Conservation (phyloP, 305 asterid genomes). For the Fraxinus xanthoxyloides region DNA sequence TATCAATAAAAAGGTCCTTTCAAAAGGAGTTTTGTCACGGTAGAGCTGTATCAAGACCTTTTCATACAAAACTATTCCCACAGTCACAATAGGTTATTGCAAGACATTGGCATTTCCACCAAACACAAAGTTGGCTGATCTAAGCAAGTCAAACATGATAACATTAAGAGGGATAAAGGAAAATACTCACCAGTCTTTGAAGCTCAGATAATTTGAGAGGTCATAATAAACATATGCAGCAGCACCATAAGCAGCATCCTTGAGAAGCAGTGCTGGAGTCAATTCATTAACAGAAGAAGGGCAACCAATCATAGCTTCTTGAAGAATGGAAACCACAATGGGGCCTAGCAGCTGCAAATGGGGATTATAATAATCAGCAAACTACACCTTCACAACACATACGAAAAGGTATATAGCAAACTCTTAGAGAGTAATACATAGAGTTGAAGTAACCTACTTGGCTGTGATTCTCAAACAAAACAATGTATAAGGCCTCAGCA, state of each 20-base stretch:
- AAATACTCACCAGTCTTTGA: conserved; percentile 80
- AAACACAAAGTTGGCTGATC: conserved; percentile 16
- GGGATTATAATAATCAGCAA: conserved; percentile 30
- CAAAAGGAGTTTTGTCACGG: background rate
- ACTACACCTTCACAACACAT: conserved; percentile 25
- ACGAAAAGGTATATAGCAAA: conserved; percentile 13
- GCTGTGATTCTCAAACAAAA: conserved; percentile 86
- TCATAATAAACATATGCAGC: conserved; percentile 94
- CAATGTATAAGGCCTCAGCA: conserved; percentile 92
- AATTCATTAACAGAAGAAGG: conserved; percentile 82
- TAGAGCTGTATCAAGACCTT: conserved; percentile 9
- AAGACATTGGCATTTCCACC: conserved; percentile 18
- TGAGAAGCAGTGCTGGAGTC: conserved; percentile 76
- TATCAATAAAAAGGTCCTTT: background rate
- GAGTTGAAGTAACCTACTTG: conserved; percentile 54
- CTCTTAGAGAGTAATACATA: conserved; percentile 16
- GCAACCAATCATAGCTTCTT: conserved; percentile 90
- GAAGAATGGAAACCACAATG: conserved; percentile 91
- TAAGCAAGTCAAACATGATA: conserved; percentile 10
- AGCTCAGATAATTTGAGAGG: conserved; percentile 90
- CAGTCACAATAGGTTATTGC: conserved; percentile 8
- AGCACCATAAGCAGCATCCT: conserved; percentile 97
- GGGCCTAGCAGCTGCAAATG: conserved; percentile 81
- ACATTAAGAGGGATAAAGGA: conserved; percentile 9
- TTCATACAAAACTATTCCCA: background rate